Evolutionary conservation across 768 basidiomycete species (phyloP).

Genomic region (Rhodotorula babjevae): DNA sequence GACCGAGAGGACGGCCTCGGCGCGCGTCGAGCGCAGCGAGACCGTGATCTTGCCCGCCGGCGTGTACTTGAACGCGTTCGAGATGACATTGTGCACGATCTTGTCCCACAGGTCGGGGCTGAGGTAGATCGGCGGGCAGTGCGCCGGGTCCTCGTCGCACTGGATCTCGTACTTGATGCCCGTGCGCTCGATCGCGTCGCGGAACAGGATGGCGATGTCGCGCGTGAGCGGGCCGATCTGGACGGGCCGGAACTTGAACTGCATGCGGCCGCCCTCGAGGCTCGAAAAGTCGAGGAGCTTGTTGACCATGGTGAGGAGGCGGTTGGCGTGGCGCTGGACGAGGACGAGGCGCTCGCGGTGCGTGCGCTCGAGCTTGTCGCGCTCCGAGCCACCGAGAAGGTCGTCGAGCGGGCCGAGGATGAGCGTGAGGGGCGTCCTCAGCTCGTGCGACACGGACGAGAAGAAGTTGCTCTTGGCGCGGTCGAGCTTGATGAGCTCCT

Average conservation of each 20-base stretch:
- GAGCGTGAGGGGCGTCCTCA: slow-evolving; percentile 32
- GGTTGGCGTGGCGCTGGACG: slow-evolving; percentile 28
- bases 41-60: slow-evolving; percentile 18
- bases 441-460: slow-evolving; percentile 26
- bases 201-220: slow-evolving; percentile 34
- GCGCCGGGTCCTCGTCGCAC: slow-evolving; percentile 30
- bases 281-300: slow-evolving; percentile 34
- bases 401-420: slow-evolving; percentile 36
- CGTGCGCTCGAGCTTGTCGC: background rate
- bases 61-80: slow-evolving; percentile 36
- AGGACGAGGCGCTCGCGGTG: slow-evolving; percentile 19
- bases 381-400: slow-evolving; percentile 16
- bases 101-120: slow-evolving; percentile 31
- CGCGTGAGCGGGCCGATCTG: slow-evolving; percentile 15
- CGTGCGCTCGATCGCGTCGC: slow-evolving; percentile 28
- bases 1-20: slow-evolving; percentile 19
- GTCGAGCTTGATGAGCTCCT: slow-evolving; percentile 36
- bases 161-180: slow-evolving; percentile 24
- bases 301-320: slow-evolving; percentile 38
- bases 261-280: slow-evolving; percentile 31
- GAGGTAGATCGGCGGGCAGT: slow-evolving; percentile 22
- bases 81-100: slow-evolving; percentile 19
- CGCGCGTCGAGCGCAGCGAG: slow-evolving; percentile 15
- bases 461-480: slow-evolving; percentile 22
- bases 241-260: slow-evolving; percentile 19